Percentiles rank a stretch among this genome's conserved stretches.
phyloP scores from a whole-genome alignment of 1,139 yeast species.

The Yamadazyma blattariae region DNA sequence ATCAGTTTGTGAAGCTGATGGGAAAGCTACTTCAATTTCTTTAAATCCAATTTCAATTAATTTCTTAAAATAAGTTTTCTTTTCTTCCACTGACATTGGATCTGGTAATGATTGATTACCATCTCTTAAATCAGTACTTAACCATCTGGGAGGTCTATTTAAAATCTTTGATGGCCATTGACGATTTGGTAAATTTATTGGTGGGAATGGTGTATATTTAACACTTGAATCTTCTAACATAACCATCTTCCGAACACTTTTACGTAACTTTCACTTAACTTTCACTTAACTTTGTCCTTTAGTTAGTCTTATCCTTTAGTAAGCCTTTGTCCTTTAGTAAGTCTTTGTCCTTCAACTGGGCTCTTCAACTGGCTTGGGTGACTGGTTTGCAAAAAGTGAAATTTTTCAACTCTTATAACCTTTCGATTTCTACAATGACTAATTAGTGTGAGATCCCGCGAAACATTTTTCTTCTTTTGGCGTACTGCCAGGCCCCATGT shows the following conservation, averaged over 20 bases:
- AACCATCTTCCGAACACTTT: too few species aligned
- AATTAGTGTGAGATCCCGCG: too few species aligned
- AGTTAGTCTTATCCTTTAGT: too few species aligned
- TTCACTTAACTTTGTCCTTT: neutral
- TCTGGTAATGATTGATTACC: constrained; percentile 51
- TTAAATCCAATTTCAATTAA: constrained; percentile 46
- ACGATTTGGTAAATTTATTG: constrained; percentile 37
- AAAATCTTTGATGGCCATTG: constrained; percentile 42
- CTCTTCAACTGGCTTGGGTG: neutral
- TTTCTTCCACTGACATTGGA: constrained; percentile 47
- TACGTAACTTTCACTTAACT: too few species aligned
- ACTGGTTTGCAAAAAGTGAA: too few species aligned
- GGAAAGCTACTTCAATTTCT: constrained; percentile 49
- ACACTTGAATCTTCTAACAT: constrained; percentile 44
- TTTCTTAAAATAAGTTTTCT: constrained; percentile 44
- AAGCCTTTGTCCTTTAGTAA: too few species aligned
- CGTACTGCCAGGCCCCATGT: too few species aligned
- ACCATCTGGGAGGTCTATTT: constrained; percentile 47
- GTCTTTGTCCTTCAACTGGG: neutral
- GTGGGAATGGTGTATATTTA: constrained; percentile 38
- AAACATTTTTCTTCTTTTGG: too few species aligned
- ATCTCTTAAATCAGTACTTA: constrained; percentile 48
- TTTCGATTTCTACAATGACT: too few species aligned
- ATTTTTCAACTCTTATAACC: too few species aligned
- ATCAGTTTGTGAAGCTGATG: constrained; percentile 49